Evolutionary conservation across 768 basidiomycete genomes (phyloP).

Genomic region (Ephemerocybe angulata): DNA sequence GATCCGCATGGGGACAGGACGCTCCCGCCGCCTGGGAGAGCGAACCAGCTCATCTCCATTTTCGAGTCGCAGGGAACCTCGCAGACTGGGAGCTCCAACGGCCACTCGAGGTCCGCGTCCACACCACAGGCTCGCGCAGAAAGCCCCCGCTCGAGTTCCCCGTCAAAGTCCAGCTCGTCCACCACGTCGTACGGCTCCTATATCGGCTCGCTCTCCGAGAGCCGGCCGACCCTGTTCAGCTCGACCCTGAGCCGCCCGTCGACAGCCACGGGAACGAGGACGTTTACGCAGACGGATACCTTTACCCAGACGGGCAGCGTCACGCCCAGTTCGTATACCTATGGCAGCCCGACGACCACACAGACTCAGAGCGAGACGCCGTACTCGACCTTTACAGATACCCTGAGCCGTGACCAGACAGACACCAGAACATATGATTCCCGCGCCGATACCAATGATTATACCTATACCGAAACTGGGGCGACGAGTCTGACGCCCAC

Average conservation of each 20-base stretch:
- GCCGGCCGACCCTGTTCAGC: constrained; percentile 16
- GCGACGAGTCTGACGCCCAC: constrained; percentile 47
- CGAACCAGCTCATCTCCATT: constrained; percentile 70
- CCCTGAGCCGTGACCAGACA: constrained; percentile 29
- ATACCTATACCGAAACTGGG: constrained; percentile 30
- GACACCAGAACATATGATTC: constrained; percentile 25
- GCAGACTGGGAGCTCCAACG: constrained; percentile 26
- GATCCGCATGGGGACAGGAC: constrained; percentile 49
- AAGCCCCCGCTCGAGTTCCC: constrained; percentile 42
- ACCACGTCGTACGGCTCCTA: constrained; percentile 28
- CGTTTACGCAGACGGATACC: constrained; percentile 11
- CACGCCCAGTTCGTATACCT: constrained; percentile 8
- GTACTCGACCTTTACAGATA: constrained; percentile 36
- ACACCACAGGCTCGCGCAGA: constrained; percentile 39
- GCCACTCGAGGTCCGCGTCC: constrained; percentile 56
- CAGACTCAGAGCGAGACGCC: constrained; percentile 29
- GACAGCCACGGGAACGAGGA: constrained; percentile 11
- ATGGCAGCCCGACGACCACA: constrained; percentile 18
- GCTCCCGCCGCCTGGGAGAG: constrained; percentile 51
- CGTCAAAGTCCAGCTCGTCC: constrained; percentile 39
- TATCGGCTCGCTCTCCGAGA: constrained; percentile 12
- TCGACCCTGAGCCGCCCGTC: constrained; percentile 13
- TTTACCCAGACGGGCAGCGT: constrained; percentile 18
- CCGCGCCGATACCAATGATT: constrained; percentile 22
- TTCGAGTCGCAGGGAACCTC: constrained; percentile 47